Conservation (phyloP, 805 yeast genomes). For the Candida boleticola region DNA sequence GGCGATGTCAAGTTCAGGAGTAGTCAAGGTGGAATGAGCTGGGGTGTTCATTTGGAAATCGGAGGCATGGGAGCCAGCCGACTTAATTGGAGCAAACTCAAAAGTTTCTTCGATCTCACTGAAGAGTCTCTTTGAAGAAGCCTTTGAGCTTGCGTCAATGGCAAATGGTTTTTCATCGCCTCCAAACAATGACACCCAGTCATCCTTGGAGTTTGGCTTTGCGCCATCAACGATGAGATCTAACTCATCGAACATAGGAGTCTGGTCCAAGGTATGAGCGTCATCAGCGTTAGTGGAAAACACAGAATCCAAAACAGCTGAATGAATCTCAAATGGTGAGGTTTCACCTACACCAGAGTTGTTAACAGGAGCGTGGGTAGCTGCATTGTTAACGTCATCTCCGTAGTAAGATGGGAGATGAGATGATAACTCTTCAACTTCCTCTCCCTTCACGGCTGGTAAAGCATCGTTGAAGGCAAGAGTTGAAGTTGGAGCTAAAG, state of each 20-base stretch:
- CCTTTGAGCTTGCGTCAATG: conserved; percentile 8
- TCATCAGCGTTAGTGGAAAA: conserved; percentile 41
- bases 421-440: conserved; percentile 23
- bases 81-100: conserved; percentile 14
- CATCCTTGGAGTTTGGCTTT: conserved; percentile 39
- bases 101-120: conserved; percentile 27
- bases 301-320: conserved; percentile 51
- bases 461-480: conserved; percentile 3
- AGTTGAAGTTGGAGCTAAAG: conserved; percentile 17
- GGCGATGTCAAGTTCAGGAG: conserved; percentile 28
- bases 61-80: conserved; percentile 3
- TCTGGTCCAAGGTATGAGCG: conserved; percentile 32
- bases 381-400: conserved; percentile 1
- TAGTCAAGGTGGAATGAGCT: conserved; percentile 28
- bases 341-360: conserved; percentile 7
- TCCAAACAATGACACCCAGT: conserved; percentile 64
- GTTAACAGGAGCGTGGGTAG: conserved; percentile 6
- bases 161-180: conserved; percentile 13
- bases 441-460: conserved; percentile 15
- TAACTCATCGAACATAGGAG: conserved; percentile 63
- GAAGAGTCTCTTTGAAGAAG: conserved; percentile 18
- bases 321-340: conserved; percentile 54
- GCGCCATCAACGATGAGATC: conserved; percentile 42
- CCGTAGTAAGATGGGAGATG: conserved; percentile 21
- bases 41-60: conserved; percentile 27